Base-by-base conservation (phyloP, 768 basidiomycete genomes). In the Lactarius indigo region DNA sequence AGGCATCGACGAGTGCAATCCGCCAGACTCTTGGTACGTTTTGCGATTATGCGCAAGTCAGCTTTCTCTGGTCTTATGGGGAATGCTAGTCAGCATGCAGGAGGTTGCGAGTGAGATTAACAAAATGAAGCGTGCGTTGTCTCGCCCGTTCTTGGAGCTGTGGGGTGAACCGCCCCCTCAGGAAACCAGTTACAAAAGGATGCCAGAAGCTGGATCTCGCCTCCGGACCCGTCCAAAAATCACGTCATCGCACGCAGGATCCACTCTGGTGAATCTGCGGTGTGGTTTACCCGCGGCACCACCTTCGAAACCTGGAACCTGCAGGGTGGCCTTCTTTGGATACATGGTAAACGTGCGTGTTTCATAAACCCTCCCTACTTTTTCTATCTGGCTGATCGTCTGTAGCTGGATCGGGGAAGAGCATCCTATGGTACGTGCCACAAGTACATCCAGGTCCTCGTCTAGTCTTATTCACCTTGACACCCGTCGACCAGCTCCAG, bases 141-240 rank as follows among this genome's bases (percentile, higher is more conserved):
- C 31, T 37, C 37, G 6, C 6, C 3, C 12, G 12, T 23, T 50
- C 47, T 18, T n/a, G 26, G 41, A 2, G 18, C 1, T 1, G 10
- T 5, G 23, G n/a, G n/a, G 44, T 12, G 3, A 10, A 26, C 15
- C 35, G 3, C 13, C 6, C 26, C 1, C 18, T 15, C 39, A 63
- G 56, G 54, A 1, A 39, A 56, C 28, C 54, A 57, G 3, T 15
- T 55, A 15, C 62, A 63, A 28, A 30, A 42, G 37, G n/a, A 42
- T 2, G 26, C 56, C 13, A 23, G 39, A n/a, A 20, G 7, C n/a
- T 63, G 62, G 62, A 26, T 63, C 17, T 63, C 55, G 1, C 62
- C 62, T n/a, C 62, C 62, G 2, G 62, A 63, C n/a, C 52, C 55
- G 1, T 63, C 62, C 6, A 63, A n/a, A 35, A 63, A 63, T 15